These are phyloP conservation scores for Diaporthe amygdali DNA, from an alignment of 2,329 filamentous ascomycete genomes.

Conservation along the genomic window DNA sequence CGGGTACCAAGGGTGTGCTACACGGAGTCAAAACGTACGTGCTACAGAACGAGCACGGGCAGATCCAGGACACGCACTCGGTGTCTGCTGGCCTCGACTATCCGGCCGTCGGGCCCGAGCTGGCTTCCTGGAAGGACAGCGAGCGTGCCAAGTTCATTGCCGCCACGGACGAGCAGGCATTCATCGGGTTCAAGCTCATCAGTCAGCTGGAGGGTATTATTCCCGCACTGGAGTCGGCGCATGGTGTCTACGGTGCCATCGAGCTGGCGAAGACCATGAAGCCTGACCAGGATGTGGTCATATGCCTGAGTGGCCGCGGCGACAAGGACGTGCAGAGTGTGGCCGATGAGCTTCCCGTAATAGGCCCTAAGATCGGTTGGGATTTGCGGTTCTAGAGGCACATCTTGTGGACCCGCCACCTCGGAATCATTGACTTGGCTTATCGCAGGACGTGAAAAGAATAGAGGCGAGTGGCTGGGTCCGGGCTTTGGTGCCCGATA, in stretches of 20 bases:
- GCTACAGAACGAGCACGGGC: slow-evolving; percentile 88
- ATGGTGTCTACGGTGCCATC: slow-evolving; percentile 88
- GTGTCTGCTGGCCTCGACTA: slow-evolving; percentile 97
- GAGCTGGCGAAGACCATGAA: slow-evolving; percentile 92
- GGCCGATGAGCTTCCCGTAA: slow-evolving; percentile 85
- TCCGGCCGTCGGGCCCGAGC: slow-evolving; percentile 92
- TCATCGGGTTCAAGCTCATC: slow-evolving; percentile 84
- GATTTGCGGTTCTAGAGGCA: slow-evolving; percentile 63
- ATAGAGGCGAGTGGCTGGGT: background rate
- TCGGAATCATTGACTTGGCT: background rate
- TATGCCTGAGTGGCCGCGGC: slow-evolving; percentile 90
- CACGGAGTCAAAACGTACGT: slow-evolving; percentile 97
- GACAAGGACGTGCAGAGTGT: slow-evolving; percentile 99
- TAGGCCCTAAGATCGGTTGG: slow-evolving; percentile 88
- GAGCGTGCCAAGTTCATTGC: slow-evolving; percentile 86
- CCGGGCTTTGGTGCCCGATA: background rate
- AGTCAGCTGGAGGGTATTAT: slow-evolving; percentile 95
- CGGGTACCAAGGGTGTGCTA: slow-evolving; percentile 88
- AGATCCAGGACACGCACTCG: slow-evolving; percentile 94
- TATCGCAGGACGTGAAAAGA: background rate
- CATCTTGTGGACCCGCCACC: background rate
- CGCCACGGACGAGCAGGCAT: slow-evolving; percentile 89
- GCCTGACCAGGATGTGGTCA: slow-evolving; percentile 87
- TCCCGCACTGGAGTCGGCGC: slow-evolving; percentile 89
- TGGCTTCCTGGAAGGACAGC: slow-evolving; percentile 91